Evolutionary conservation across 768 basidiomycete genomes (phyloP), one percentile per base, ranked within the genome.

Genomic region (Tulasnella sp.): DNA sequence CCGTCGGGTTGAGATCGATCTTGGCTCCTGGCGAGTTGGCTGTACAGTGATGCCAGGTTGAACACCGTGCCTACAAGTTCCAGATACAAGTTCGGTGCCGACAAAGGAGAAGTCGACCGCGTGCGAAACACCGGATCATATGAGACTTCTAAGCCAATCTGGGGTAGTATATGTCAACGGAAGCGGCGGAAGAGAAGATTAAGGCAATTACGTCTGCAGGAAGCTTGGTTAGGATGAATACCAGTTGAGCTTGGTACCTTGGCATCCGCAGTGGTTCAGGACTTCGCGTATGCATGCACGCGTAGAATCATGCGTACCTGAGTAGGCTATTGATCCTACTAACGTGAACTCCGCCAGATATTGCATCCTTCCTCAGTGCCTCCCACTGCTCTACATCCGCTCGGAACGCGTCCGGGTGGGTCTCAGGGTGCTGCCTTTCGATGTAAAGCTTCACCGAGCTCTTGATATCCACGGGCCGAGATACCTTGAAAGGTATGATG

Each of bases 201-300:
- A 35, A 26, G 85, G 82, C 77, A 90, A 86, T 40, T 51, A 89
- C 96, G 84, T 97, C 91, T 9, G 88, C 84, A 2, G 97, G 96
- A 9, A 99, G 86, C 83, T 98, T 98, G 16, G 91, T 90, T 79
- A 93, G 84, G 42, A 96, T 88, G 79, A 92, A 95, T 0, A 91
- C 86, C 48, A 98, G 89, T 82, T 97, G 96, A 4, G 95, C 93
- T 81, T 98, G 93, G 83, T 99, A 99, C 69, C 97, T 98, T 80
- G 67, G 61, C 46, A 79, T 61, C 61, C 76, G 67, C 73, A 23
- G 67, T 23, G 32, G 6, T 70, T 77, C 67, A 76, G 35, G 55
- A 20, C 29, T 26, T 42, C 16, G 39, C 67, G 23, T 37, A 35
- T 46, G 51, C 46, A 29, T 69, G 79, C 75, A 57, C 74, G 67